These are phyloP conservation scores for Chrysosporium keratinophilum DNA, from an alignment of 2,329 filamentous ascomycete genomes.

Conservation along the genomic window DNA sequence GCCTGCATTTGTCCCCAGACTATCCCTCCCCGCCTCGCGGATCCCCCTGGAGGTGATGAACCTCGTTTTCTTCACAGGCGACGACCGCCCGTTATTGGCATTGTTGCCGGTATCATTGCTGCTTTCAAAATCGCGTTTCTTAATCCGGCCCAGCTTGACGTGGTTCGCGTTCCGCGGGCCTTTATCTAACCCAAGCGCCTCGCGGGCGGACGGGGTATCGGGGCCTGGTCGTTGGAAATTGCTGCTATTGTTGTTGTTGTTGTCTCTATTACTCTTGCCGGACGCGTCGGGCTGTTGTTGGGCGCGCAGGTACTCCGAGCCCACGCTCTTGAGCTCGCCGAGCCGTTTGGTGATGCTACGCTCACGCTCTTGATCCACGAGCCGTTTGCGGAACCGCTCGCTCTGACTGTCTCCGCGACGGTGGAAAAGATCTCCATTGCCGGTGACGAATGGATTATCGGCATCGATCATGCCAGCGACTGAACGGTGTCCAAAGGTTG, in stretches of 20 bases:
- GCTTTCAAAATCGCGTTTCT: conserved; percentile 31
- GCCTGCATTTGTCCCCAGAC: conserved; percentile 47
- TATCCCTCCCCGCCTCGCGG: conserved; percentile 64
- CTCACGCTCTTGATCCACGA: conserved; percentile 36
- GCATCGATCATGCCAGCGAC: conserved; percentile 35
- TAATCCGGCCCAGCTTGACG: conserved; percentile 33
- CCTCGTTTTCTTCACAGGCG: conserved; percentile 55
- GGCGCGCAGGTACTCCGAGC: conserved; percentile 38
- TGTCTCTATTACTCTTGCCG: no score
- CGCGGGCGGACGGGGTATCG: conserved; percentile 1
- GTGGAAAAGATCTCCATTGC: conserved; percentile 20
- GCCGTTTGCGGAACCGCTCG: conserved; percentile 34
- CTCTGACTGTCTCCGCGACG: conserved; percentile 35
- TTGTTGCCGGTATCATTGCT: conserved; percentile 22
- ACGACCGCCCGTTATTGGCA: conserved; percentile 16
- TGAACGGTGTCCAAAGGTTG: conserved; percentile 19
- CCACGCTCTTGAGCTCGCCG: conserved; percentile 27
- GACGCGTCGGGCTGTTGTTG: conserved; percentile 16
- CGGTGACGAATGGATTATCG: conserved; percentile 35
- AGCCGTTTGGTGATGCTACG: conserved; percentile 37
- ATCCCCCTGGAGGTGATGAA: conserved; percentile 71
- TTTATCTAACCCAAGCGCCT: conserved; percentile 20
- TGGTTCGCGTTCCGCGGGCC: conserved; percentile 29
- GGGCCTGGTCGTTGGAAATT: background rate
- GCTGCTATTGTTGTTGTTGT: no score